Base-by-base conservation (phyloP, 2,329 filamentous ascomycete species). In the Cordyceps fumosorosea region DNA sequence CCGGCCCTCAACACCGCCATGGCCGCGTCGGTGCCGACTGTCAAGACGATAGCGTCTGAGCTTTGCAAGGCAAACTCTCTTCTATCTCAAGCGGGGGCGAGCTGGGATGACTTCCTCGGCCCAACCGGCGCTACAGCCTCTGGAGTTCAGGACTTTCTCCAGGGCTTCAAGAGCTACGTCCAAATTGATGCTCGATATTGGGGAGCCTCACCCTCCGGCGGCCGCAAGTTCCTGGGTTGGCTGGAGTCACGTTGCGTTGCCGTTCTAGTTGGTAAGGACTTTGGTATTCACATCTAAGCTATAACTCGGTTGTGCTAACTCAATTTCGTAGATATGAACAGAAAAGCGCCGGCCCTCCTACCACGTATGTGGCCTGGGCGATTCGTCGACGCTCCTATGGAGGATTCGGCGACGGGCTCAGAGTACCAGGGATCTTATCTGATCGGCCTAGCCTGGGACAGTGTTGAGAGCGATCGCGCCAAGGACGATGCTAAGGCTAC, bases 141-240 rank as follows among this genome's bases (percentile, higher is more conserved):
- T 6, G 77, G 75, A 12, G 72, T 75, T 5, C 58, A 64, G 1
- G 77, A 80, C 3, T 89, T 89, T 65, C 68, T 88, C 6, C 66
- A 66, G 1, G 68, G 73, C 0, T 84, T 83, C 69, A 79, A 76
- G 60, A 81, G 74, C 58, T 89, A 85, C 67, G 72, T 86, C 62
- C 84, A 82, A 67, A 79, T 89, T 57, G 82, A 87, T 62, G 77
- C 84, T 1, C 84, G 86, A 53, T 89, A 86, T 71, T 89, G 87
- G 87, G 85, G 85, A 1, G 73, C 80, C 7, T 84, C 84, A 2
- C 72, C 79, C 1, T 73, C 78, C 1, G 83, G 80, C 60, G 83
- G 84, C 1, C 81, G 80, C 22, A 74, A 77, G 14, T 79, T 87
- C 54, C 74, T 88, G 0, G 83, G 84, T 12, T 89, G 86, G 86